Conservation (phyloP, 441 rosid genomes). For the Brassica balearica region DNA sequence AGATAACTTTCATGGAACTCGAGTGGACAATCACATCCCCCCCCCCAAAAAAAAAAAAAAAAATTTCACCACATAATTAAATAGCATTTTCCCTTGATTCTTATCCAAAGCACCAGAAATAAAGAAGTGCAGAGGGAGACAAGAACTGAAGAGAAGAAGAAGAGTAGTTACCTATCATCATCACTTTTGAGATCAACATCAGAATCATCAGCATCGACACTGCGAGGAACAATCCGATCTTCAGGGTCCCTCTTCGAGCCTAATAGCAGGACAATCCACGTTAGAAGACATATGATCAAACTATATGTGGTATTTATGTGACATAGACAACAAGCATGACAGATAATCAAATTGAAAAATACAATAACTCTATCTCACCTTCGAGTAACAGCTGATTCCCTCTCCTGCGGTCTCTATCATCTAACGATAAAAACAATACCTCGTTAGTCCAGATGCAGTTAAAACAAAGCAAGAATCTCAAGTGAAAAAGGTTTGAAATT, state of each 20-base stretch:
- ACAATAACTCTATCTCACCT: conserved; percentile 49
- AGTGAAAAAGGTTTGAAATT: not conserved
- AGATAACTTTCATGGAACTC: not conserved
- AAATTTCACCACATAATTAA: not conserved
- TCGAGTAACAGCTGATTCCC: conserved; percentile 80
- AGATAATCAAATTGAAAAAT: not conserved
- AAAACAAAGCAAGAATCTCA: not conserved
- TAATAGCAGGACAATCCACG: conserved; percentile 35
- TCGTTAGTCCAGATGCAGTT: conserved; percentile 18
- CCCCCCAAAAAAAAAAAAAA: not conserved
- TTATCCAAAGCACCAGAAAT: not conserved
- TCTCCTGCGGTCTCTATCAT: conserved; percentile 88
- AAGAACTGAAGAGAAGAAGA: not conserved
- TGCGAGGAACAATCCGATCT: conserved; percentile 81
- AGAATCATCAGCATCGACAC: conserved; percentile 96
- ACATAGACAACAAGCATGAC: conserved; percentile 19
- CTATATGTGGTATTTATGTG: not conserved
- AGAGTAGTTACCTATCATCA: conserved; percentile 68
- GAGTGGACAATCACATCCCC: not conserved
- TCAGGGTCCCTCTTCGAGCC: conserved; percentile 79
- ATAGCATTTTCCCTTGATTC: not conserved
- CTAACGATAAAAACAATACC: conserved; percentile 44
- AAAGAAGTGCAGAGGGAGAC: not conserved
- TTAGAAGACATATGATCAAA: conserved; percentile 25
- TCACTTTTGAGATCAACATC: conserved; percentile 82